A percentile compares a stretch with the other conserved stretches of the same genome.
phyloP scores from a whole-genome alignment of 352 stramenopile species.

The Phytophthora agathidicida region DNA sequence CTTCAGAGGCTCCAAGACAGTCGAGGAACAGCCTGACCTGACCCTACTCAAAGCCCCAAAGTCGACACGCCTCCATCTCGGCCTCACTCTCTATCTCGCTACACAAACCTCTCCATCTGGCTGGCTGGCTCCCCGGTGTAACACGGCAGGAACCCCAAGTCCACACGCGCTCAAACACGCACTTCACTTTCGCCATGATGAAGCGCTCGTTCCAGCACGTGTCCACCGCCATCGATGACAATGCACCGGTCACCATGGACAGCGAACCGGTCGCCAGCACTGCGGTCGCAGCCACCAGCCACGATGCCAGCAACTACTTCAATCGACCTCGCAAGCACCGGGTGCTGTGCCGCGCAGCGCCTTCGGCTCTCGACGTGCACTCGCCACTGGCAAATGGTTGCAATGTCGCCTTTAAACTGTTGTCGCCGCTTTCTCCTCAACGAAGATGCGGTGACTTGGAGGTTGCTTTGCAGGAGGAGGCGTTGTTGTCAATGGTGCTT shows the following conservation, averaged over 20 bases:
- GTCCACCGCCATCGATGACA: conserved; percentile 16
- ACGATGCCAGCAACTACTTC: conserved; percentile 23
- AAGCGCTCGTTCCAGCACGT: conserved; percentile 58
- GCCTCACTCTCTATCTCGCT: conserved; percentile 37
- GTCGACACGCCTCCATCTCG: conserved; percentile 37
- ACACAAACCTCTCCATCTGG: conserved; percentile 45
- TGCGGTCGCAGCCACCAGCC: conserved; percentile 8
- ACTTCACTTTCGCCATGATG: conserved; percentile 40
- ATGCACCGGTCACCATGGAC: conserved; percentile 10
- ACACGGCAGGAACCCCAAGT: conserved; percentile 14
- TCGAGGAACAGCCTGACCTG: conserved; percentile 36
- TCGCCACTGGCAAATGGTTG: background rate
- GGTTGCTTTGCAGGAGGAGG: conserved; percentile 57
- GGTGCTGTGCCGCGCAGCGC: conserved; percentile 13
- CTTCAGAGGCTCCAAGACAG: conserved; percentile 20
- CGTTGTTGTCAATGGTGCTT: conserved; percentile 64
- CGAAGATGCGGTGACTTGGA: conserved; percentile 36
- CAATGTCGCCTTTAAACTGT: conserved; percentile 11
- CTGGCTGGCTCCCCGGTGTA: conserved; percentile 24
- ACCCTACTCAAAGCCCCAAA: conserved; percentile 33
- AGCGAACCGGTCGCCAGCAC: conserved; percentile 16
- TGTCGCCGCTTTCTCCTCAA: conserved; percentile 21
- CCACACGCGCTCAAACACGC: conserved; percentile 24
- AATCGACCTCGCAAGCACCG: conserved; percentile 31
- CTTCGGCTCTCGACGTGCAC: conserved; percentile 15